Evolutionary conservation across 192 early-diverging fungal genomes (phyloP).

Genomic region (Coemansia sp.): DNA sequence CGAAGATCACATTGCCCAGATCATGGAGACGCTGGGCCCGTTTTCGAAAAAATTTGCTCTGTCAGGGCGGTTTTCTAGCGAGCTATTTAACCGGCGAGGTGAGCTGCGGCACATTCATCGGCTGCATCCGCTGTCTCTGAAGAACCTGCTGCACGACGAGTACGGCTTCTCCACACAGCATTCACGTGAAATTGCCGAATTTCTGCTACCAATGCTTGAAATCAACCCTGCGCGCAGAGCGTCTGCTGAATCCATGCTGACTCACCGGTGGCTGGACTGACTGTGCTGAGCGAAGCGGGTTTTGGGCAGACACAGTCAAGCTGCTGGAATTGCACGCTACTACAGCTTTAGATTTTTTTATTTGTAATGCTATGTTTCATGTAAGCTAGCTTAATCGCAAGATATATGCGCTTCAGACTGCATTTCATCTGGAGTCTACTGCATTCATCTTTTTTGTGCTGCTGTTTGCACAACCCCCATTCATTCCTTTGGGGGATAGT

Average conservation of each 20-base stretch:
- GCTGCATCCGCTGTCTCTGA: slow-evolving; percentile 76
- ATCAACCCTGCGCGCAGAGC: slow-evolving; percentile 59
- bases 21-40: slow-evolving; percentile 87
- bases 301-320: too few species aligned
- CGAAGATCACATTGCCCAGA: slow-evolving; percentile 97
- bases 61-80: slow-evolving; percentile 77
- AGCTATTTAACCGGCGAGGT: slow-evolving; percentile 86
- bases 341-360: too few species aligned
- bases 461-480: too few species aligned
- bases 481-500: too few species aligned
- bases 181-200: slow-evolving; percentile 70
- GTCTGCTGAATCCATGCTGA: slow-evolving; percentile 57
- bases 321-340: too few species aligned
- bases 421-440: too few species aligned
- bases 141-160: slow-evolving; percentile 86
- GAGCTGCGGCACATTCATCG: slow-evolving; percentile 86
- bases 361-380: too few species aligned
- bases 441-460: too few species aligned
- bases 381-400: too few species aligned
- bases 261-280: slow-evolving; percentile 58
- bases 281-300: too few species aligned
- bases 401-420: too few species aligned
- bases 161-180: slow-evolving; percentile 72
- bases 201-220: slow-evolving; percentile 81
- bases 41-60: slow-evolving; percentile 77